Conservation (phyloP, 345 rosid genomes). For the Gynandropsis gynandra region DNA sequence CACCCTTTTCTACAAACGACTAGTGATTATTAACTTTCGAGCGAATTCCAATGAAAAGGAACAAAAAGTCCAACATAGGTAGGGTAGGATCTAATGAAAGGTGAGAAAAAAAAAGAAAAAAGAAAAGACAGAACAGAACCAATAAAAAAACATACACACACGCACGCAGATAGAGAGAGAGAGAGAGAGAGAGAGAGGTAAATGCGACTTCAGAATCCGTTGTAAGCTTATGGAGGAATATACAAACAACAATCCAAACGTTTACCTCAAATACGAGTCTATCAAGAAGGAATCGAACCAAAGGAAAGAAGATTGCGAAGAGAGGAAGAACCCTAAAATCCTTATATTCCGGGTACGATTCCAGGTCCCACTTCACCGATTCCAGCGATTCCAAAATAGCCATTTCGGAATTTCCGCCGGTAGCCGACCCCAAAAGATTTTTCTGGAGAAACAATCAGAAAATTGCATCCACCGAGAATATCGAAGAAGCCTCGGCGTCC, state of each 20-base stretch:
- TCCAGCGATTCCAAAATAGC: conserved; percentile 35
- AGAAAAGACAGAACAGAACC: neutral
- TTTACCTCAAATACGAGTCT: conserved; percentile 81
- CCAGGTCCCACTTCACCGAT: conserved; percentile 58
- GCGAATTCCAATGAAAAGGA: neutral
- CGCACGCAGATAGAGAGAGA: too few species aligned
- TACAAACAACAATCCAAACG: neutral
- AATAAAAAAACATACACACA: too few species aligned
- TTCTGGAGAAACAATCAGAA: conserved; percentile 21
- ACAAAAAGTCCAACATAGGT: neutral
- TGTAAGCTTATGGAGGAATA: neutral
- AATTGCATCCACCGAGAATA: neutral
- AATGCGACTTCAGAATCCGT: neutral
- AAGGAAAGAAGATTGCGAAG: conserved; percentile 63
- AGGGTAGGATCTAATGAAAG: neutral
- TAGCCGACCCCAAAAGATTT: conserved; percentile 14
- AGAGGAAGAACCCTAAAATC: conserved; percentile 70
- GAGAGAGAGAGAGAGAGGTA: neutral
- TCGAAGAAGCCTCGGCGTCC: neutral
- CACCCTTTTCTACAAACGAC: neutral
- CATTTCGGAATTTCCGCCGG: conserved; percentile 31
- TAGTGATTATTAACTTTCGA: neutral
- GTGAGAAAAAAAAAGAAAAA: neutral
- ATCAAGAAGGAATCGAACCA: conserved; percentile 76
- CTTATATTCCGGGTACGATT: conserved; percentile 60